Evolutionary conservation across 2,329 filamentous ascomycete species (phyloP).

Genomic region (Chalaropsis thielavioides): DNA sequence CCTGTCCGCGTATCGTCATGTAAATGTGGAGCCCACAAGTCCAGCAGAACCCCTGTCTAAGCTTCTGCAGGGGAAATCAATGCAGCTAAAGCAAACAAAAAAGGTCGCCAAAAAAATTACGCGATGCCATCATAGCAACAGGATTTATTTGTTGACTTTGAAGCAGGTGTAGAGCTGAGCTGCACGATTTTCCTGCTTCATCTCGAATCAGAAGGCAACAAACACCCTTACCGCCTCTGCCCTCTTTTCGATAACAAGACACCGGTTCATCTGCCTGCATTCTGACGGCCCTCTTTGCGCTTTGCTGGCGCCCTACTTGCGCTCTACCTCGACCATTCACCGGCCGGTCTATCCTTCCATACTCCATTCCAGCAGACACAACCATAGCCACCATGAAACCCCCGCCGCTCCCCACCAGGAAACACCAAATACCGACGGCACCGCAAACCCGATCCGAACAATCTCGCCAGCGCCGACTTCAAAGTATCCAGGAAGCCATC

Average conservation of each 20-base stretch:
- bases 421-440: neutral
- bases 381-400: neutral
- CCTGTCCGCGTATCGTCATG: neutral
- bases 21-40: neutral
- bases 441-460: neutral
- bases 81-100: neutral
- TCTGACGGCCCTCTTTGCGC: neutral
- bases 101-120: neutral
- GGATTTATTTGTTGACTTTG: neutral
- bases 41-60: neutral
- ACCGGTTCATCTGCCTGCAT: neutral
- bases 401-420: neutral
- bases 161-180: neutral
- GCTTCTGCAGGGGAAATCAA: neutral
- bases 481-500: conserved; percentile 6
- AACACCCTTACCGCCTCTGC: neutral
- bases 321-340: neutral
- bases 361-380: neutral
- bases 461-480: neutral
- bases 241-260: neutral
- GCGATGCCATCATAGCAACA: conserved; percentile 12
- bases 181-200: no score
- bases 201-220: no score
- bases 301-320: neutral
- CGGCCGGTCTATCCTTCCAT: neutral